Evolutionary conservation across 148 eudicot genomes (phyloP), one percentile per base, ranked within the genome.

Genomic region (Selenicereus undatus): DNA sequence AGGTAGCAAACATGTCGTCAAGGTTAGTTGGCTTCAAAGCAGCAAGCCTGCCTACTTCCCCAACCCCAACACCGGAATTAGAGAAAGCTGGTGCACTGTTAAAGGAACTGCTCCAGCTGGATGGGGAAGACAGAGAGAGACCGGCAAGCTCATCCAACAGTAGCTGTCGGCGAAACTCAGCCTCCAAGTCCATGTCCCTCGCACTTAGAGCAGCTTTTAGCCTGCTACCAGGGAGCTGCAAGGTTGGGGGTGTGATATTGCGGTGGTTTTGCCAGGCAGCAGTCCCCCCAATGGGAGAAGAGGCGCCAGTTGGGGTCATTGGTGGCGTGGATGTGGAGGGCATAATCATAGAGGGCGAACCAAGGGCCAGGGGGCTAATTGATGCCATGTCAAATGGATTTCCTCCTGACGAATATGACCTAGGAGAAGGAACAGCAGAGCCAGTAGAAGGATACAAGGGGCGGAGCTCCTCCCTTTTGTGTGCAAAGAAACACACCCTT

Each of bases 401-500:
- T 42, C 82, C 79, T 70, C 79, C 77, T 3, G 87, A 72, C 18
- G 95, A 87, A 68, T 83, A 89, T 60, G 97, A 89, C 84, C 90
- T 86, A 4, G 98, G 97, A 64, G 99, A 94, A 77, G 93, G 98
- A 76, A 96, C 82, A 18, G 89, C 99, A 20, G 99, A 93, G 27
- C 99, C 99, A 0, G 98, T 96, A 0, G 98, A 94, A 29, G 98
- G 88, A 81, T 92, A 92, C 82, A 94, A 76, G 11, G 98, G 98
- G 52, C 99, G 91, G 36, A 97, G 86, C 78, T 97, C 98, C 71
- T 97, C 99, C 0, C 62, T 82, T 74, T 88, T 92, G 84, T 97
- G 99, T 0, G 99, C 99, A 82, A 97, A 97, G 79, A 97, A 97
- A 82, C 99, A 97, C 26, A 97, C 98, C 80, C 90, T 88, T 24